Percentiles rank a stretch among this genome's conserved stretches.
Evolutionary conservation across 345 rosid species (phyloP).

Genomic region (Syzygium aromaticum): DNA sequence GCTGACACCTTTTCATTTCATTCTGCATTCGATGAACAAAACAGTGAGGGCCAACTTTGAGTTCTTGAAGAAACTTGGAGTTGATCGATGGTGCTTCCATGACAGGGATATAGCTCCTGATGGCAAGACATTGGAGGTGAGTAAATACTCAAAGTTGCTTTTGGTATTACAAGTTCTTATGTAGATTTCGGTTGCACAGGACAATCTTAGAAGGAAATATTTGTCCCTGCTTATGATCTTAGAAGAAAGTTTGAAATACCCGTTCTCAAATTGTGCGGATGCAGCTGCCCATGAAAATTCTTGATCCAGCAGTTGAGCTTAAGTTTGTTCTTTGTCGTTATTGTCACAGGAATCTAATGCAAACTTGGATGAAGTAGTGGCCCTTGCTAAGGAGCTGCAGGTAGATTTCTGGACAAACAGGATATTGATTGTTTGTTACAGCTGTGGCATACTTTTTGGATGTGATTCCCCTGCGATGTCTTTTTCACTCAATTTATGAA

Average conservation of each 20-base stretch:
- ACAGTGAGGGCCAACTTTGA: slow-evolving; percentile 98
- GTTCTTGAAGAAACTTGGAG: slow-evolving; percentile 87
- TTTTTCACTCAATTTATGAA: background rate
- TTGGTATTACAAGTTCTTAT: background rate
- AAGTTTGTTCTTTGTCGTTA: background rate
- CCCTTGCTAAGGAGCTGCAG: slow-evolving; percentile 93
- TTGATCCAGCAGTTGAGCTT: background rate
- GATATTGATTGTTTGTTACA: background rate
- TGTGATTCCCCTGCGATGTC: background rate
- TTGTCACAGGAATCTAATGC: slow-evolving; percentile 63
- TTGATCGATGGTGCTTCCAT: slow-evolving; percentile 94
- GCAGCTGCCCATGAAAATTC: background rate
- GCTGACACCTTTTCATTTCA: background rate
- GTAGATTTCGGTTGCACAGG: background rate
- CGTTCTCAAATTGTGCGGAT: background rate
- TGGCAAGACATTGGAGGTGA: slow-evolving; percentile 67
- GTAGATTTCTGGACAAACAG: slow-evolving; percentile 4
- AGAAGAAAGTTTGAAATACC: background rate
- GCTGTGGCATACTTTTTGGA: background rate
- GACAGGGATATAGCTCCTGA: slow-evolving; percentile 96
- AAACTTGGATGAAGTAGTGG: slow-evolving; percentile 87
- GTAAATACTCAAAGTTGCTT: background rate
- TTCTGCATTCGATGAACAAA: background rate
- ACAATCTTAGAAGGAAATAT: background rate
- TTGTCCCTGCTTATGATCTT: background rate